Conservation (phyloP, 352 stramenopile species). For the Globisporangium mamillatum region DNA sequence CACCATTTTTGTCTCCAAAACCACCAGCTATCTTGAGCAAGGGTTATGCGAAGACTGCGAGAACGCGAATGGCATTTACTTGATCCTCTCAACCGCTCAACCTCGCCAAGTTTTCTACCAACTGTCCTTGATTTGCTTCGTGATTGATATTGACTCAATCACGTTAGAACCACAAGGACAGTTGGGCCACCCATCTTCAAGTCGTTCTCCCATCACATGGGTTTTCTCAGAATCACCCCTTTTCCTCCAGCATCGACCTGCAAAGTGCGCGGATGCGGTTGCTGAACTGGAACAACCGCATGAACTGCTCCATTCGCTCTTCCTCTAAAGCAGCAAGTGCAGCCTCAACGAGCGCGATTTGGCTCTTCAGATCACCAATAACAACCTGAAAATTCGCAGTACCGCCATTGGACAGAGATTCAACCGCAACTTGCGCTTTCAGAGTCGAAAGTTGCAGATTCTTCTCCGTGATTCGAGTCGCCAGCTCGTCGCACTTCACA, state of each 20-base stretch:
- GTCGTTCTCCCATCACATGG: neutral
- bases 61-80: too few relatives aligned
- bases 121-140: neutral
- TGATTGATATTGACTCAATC: neutral
- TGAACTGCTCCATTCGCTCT: neutral
- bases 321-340: neutral
- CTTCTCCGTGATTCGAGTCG: neutral
- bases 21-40: too few relatives aligned
- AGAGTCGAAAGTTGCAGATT: neutral
- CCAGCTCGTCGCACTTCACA: neutral
- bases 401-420: too few relatives aligned
- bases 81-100: too few relatives aligned
- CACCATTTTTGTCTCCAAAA: too few relatives aligned
- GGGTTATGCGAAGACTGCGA: too few relatives aligned
- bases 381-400: too few relatives aligned
- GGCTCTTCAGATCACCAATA: neutral
- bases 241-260: neutral
- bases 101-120: too few relatives aligned
- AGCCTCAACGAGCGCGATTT: neutral
- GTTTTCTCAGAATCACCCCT: neutral
- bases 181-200: neutral
- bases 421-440: too few relatives aligned
- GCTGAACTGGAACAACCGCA: slow-evolving; percentile 5
- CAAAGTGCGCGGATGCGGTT: neutral
- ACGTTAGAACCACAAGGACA: neutral